A percentile compares a stretch with the other conserved stretches of the same genome.
These are phyloP conservation scores for Aspergillus taichungensis DNA, from an alignment of 495 filamentous ascomycete species.

Conservation along the genomic window DNA sequence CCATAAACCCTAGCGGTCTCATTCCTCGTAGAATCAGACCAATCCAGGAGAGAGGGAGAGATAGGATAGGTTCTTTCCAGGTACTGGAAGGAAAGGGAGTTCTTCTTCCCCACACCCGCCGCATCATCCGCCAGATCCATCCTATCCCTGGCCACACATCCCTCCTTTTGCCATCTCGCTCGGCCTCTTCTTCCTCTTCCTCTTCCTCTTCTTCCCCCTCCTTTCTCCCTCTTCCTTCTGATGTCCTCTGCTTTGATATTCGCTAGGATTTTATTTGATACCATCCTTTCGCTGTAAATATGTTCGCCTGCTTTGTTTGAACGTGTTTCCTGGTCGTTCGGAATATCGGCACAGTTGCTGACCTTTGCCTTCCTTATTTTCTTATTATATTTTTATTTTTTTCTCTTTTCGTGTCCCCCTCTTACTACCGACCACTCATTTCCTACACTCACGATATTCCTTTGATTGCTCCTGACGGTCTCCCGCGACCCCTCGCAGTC, in stretches of 20 bases:
- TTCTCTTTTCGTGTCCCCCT: not conserved
- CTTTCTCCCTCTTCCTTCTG: slow-evolving; percentile 1
- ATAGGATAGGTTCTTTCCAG: too few relatives aligned
- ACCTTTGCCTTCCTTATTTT: slow-evolving; percentile 1
- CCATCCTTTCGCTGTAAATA: slow-evolving; percentile 9
- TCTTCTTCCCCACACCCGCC: not conserved
- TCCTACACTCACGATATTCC: not conserved
- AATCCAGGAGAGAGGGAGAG: too few relatives aligned
- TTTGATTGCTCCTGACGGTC: not conserved
- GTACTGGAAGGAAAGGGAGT: too few relatives aligned
- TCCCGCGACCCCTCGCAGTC: not conserved
- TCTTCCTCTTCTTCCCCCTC: slow-evolving; percentile 1
- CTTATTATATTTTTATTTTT: too few relatives aligned
- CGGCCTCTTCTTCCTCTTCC: slow-evolving; percentile 3
- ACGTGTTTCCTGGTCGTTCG: slow-evolving; percentile 5
- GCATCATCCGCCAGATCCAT: slow-evolving; percentile 3
- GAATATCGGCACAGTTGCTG: slow-evolving; percentile 10
- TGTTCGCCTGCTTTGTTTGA: slow-evolving; percentile 8
- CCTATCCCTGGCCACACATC: slow-evolving; percentile 8
- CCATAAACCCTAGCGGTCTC: too few relatives aligned
- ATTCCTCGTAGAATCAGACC: too few relatives aligned
- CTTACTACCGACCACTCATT: not conserved
- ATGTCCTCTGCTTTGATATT: too few relatives aligned
- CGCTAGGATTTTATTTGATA: too few relatives aligned
- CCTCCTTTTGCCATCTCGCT: slow-evolving; percentile 4